phyloP scores from a whole-genome alignment of 345 rosid species.

The Brassica nigra region DNA sequence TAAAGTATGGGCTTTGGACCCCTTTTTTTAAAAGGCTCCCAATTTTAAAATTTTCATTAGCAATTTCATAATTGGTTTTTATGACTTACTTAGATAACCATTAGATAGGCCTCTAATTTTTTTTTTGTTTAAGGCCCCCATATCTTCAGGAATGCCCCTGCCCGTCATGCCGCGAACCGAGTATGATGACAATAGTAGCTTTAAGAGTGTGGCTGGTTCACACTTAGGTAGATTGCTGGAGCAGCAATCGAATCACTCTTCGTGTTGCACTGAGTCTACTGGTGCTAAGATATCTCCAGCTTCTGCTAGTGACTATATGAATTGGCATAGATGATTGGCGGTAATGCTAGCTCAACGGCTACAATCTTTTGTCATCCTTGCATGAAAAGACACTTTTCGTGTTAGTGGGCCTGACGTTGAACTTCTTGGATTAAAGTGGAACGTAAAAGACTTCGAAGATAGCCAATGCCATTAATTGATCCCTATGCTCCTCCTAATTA shows the following conservation, averaged over 20 bases:
- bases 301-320: conserved; percentile 58
- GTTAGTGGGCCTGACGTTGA: background rate
- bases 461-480: background rate
- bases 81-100: too few relatives aligned
- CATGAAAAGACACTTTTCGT: background rate
- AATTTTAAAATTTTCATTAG: too few relatives aligned
- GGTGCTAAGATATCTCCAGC: conserved; percentile 72
- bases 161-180: too few relatives aligned
- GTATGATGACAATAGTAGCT: too few relatives aligned
- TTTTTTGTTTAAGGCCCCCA: too few relatives aligned
- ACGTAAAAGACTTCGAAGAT: background rate
- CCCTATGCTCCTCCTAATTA: background rate
- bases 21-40: too few relatives aligned
- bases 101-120: too few relatives aligned
- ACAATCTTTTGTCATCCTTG: background rate
- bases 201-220: too few relatives aligned
- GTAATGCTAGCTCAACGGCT: conserved; percentile 12
- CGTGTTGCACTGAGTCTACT: conserved; percentile 69
- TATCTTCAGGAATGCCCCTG: too few relatives aligned
- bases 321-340: conserved; percentile 61
- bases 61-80: too few relatives aligned
- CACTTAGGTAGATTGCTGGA: conserved; percentile 52
- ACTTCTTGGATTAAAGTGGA: too few relatives aligned
- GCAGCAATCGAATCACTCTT: conserved; percentile 72
- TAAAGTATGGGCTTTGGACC: too few relatives aligned